phyloP scores from a whole-genome alignment of 2,329 filamentous ascomycete genomes.

The Penicillium sp. region DNA sequence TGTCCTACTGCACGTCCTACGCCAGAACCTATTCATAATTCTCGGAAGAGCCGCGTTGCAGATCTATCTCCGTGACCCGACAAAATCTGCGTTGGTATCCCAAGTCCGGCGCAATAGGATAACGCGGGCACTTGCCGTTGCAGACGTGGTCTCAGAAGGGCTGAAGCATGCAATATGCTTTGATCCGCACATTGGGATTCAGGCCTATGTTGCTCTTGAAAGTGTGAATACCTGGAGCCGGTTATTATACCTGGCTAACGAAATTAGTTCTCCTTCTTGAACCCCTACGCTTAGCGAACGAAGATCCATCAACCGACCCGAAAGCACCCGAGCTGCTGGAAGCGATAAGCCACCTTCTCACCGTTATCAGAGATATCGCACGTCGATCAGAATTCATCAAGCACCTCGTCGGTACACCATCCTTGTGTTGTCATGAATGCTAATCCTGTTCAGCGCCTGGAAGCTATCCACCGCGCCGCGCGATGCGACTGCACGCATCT shows the following conservation, averaged over 20 bases:
- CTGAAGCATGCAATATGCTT: not conserved
- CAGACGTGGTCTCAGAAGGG: not conserved
- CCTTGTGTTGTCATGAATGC: not conserved
- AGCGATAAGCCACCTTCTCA: not conserved
- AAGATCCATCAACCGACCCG: not conserved
- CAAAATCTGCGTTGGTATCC: not conserved
- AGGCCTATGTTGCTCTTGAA: conserved; percentile 1
- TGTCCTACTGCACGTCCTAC: not conserved
- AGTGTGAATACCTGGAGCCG: not conserved
- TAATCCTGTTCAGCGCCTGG: not conserved
- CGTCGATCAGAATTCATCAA: not conserved
- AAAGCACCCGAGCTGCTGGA: not conserved
- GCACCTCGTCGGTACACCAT: not conserved
- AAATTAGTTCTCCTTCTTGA: conserved; percentile 3
- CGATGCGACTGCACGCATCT: not conserved
- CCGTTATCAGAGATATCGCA: not conserved
- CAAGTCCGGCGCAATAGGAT: not conserved
- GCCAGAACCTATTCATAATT: conserved; percentile 1
- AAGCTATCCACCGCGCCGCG: not conserved
- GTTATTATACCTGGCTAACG: too few relatives aligned
- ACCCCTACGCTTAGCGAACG: not conserved
- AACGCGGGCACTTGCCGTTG: not conserved
- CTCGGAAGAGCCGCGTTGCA: not conserved
- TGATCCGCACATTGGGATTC: not conserved
- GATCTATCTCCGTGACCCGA: not conserved